Evolutionary conservation across 345 rosid genomes (phyloP), one percentile per base, ranked within the genome.

Genomic region (Punica granatum): DNA sequence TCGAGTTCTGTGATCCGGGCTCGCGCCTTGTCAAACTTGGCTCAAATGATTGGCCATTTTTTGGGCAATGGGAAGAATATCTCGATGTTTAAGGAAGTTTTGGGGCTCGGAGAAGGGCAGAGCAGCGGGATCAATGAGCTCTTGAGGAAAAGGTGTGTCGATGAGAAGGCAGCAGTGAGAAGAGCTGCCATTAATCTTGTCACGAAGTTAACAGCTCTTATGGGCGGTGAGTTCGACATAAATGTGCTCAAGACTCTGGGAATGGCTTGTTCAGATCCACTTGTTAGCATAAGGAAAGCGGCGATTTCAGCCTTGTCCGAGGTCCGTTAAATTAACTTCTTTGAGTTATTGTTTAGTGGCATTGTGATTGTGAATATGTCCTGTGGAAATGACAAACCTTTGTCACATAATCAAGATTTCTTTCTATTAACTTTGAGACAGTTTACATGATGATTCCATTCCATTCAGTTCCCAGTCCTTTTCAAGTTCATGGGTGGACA

Each of bases 251-350:
- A 87, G 76, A 86, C 80, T 18, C 75, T 89, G 83, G 97, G 92
- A 54, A 82, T 87, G 70, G 92, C 98, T 74, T 93, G 97, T 73
- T 93, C 91, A 5, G 98, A 93, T 74, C 89, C 96, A 9, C 96
- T 94, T 60, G 87, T 94, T 64, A 94, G 97, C 81, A 91, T 86
- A 37, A 83, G 99, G 64, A 94, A 89, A 78, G 96, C 91, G 56
- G 96, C 96, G 31, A 74, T 83, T 72, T 85, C 87, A 48, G 96
- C 96, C 36, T 85, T 93, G 60, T 93, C 96, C 5, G 95, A 93
- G 97, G 97, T 93, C 69, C 67, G 84, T 72, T 81, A 44, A 39
- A 56, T 59, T 30, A 42, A 51, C 7, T 65, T 66, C 56, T 61
- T 25, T 60, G 54, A 69, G 19, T 42, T 71, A 70, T 48, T 32